Percentiles rank a stretch among this genome's conserved stretches.
phyloP scores from a whole-genome alignment of 257 asterid genomes.

The Thymus mandschuricus region DNA sequence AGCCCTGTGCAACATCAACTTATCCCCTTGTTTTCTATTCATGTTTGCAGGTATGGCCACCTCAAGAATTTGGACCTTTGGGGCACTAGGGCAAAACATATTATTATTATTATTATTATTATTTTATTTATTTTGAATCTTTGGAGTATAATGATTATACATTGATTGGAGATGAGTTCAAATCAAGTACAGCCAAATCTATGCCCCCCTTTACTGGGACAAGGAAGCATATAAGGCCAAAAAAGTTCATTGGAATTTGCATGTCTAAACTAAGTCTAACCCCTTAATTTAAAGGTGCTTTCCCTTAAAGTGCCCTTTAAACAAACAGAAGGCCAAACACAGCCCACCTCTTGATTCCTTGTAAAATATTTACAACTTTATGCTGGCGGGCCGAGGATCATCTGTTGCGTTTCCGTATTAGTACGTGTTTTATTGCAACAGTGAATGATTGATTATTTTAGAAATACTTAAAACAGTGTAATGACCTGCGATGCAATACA shows the following conservation, averaged over 20 bases:
- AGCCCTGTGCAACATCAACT: constrained; percentile 6
- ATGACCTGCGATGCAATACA: too few relatives aligned
- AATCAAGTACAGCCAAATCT: neutral
- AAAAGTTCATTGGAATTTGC: neutral
- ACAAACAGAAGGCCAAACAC: neutral
- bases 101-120: too few relatives aligned
- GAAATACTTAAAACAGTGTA: too few relatives aligned
- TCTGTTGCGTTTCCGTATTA: too few relatives aligned
- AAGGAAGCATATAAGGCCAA: constrained; percentile 1
- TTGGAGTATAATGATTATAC: neutral
- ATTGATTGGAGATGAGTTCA: neutral
- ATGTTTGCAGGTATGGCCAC: constrained; percentile 87
- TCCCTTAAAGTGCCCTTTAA: neutral
- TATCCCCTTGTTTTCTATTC: neutral
- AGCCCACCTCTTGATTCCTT: too few relatives aligned
- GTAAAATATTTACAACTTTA: too few relatives aligned
- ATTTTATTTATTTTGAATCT: too few relatives aligned
- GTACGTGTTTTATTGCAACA: too few relatives aligned
- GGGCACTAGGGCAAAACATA: constrained; percentile 28
- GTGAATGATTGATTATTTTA: too few relatives aligned
- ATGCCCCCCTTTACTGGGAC: neutral
- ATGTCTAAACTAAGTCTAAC: neutral
- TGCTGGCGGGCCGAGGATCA: too few relatives aligned
- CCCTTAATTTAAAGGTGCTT: neutral
- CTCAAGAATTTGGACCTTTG: constrained; percentile 73